Base-by-base conservation (phyloP, 2,329 filamentous ascomycete species). In the Verticillium longisporum region DNA sequence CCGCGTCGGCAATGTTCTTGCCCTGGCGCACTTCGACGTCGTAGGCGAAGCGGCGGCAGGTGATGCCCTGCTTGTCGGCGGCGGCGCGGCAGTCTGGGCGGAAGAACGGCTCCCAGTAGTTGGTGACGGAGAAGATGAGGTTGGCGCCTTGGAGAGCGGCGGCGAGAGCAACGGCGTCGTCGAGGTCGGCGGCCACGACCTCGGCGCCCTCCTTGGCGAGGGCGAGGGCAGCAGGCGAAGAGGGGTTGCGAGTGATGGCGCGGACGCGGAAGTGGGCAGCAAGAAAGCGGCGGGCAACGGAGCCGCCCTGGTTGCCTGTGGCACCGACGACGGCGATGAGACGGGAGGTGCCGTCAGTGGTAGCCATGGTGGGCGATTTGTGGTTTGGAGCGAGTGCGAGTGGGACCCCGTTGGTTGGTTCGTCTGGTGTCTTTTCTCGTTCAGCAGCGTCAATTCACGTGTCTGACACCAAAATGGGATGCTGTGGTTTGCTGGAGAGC, bases 1-100 rank as follows among this genome's bases (percentile, higher is more conserved):
- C 83, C 0, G 82, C 83, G 63, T 84, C 78, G 3, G 76, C 80
- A 34, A 86, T 81, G 62, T 86, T 86, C 63, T 75, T 78, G 0
- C 83, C 82, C 59, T 85, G 79, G 14, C 72, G 72, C 7, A 77
- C 68, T 69, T 86, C 84, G 2, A 78, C 69, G 0, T 82, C 73
- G 62, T 80, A 82, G 0, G 78, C 78, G 62, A 75, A 78, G 60
- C 69, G 69, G 11, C 78, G 73, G 64, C 75, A 78, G 0, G 73
- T 75, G 15, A 80, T 69, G 5, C 76, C 78, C 13, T 70, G 65
- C 36, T 73, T 71, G 4, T 67, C 61, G 2, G 76, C 78, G 58
- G 72, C 71, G 26, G 70, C 66, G 13, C 77, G 75, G 62, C 73
- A 76, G 62, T 79, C 76, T 0, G 76, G 73, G 2, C 76, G 72